Evolutionary conservation across 257 asterid species (phyloP), one percentile per base, ranked within the genome.

Genomic region (Linaria vulgaris): DNA sequence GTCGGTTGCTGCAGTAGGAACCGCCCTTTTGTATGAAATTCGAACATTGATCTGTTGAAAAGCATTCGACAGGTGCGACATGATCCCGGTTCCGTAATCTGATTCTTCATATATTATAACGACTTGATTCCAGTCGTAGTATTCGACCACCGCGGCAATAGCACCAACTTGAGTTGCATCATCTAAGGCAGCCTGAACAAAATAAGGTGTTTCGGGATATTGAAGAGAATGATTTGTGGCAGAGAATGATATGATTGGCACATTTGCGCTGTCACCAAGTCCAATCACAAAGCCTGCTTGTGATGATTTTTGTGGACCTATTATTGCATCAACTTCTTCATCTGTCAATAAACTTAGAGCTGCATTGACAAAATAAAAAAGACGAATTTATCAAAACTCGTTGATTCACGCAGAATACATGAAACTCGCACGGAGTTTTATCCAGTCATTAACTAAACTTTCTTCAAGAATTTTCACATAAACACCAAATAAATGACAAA

Each of bases 71-170:
- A 79, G 62, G 31, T 76, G 44, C 9, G 78, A 70, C 52, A 63
- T 21, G 3, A 79, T 65, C 3, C 59, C 66, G 27, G 56, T 53
- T 21, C 70, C 81, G 22, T 25, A 38, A 14, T 48, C 39, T 17
- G 73, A 52, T 10, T 69, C 79, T 63, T 79, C 79, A 11, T 70
- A 46, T 15, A 76, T 21, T 16, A 79, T 9, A 1, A 73, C 59
- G 24, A 70, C 69, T 71, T 76, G 72, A 16, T 24, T 63, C 85
- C 82, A 76, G 2, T 37, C 37, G 27, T 43, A 76, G 16, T 64
- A 62, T n/a, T 71, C 38, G 15, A 76, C 67, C 16, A 76, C 59
- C 15, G 75, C 67, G 1, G 73, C 52, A 20, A 79, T 69, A 17
- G 64, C 56, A 30, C 58, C 65, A 1, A 68, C 72, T 69, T 79